Evolutionary conservation across 768 basidiomycete species (phyloP), one percentile per base, ranked within the genome.

Genomic region (Sistotremastrum suecicum): DNA sequence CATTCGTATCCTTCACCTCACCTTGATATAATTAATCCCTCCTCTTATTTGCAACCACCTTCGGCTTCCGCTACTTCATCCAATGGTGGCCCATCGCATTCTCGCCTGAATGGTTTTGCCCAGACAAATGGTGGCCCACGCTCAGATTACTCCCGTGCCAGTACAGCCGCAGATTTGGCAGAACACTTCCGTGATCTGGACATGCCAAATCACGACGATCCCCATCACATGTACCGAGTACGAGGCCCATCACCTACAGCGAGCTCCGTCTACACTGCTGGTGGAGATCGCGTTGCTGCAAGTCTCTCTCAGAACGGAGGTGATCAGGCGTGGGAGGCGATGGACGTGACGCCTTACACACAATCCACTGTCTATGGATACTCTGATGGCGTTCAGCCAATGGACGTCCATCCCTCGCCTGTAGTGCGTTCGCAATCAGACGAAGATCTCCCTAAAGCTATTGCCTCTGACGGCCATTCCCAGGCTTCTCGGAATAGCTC

Each of bases 21-120:
- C 46, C 55, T 57, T 40, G 60, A 63, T 11, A 69, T 68, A 53
- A 61, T 67, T 50, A 56, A 61, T 34, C 61, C 63, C 46, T 56
- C 60, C 40, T 62, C 62, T 58, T 61, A 64, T 51, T 62, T 60
- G 54, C 58, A 65, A 49, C 54, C 71, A 58, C 69, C 71, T 46
- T 69, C 69, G 38, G 64, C 67, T 28, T 64, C 72, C 44, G 64
- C 68, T 7, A n/a, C 29, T 38, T 70, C 74, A 29, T 28, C 41
- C 28, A 73, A 78, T 56, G 76, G 74, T 48, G 61, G 69, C 41
- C 61, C 71, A 36, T 77, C 76, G 54, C 69, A 72, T 42, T 65
- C 71, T 43, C 34, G 30, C 32, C 1, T 11, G 28, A 33, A 5
- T 3, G 36, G 7, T n/a, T 10, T 11, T 31, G 12, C 11, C 42